Evolutionary conservation across 2,329 filamentous ascomycete species (phyloP).

Genomic region (Clarireedia monteithiana): DNA sequence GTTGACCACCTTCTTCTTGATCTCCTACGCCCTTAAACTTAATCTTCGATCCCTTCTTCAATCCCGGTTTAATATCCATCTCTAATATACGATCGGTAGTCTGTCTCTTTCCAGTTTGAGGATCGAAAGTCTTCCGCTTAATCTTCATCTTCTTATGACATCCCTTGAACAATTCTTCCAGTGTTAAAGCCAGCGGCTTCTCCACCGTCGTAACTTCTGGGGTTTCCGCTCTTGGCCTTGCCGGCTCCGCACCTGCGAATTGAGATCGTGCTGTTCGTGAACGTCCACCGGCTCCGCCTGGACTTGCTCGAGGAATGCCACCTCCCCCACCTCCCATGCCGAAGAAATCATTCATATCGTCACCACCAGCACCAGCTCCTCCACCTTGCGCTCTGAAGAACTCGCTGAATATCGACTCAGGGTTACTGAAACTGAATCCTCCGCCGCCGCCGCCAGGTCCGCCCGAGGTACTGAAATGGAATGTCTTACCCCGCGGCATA

Average conservation of each 20-base stretch:
- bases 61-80: conserved; percentile 88
- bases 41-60: conserved; percentile 97
- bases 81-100: conserved; percentile 86
- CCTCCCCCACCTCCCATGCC: conserved; percentile 2
- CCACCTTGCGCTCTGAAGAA: conserved; percentile 59
- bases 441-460: conserved; percentile 33
- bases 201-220: conserved; percentile 90
- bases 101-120: conserved; percentile 68
- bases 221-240: conserved; percentile 40
- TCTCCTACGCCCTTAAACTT: conserved; percentile 98
- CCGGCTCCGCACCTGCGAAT: conserved; percentile 30
- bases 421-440: conserved; percentile 77
- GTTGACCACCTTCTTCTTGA: conserved; percentile 90
- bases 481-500: conserved; percentile 43
- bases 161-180: conserved; percentile 86
- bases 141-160: conserved; percentile 97
- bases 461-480: conserved; percentile 43
- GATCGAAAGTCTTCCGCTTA: conserved; percentile 91
- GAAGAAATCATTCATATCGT: conserved; percentile 49
- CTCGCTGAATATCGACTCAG: conserved; percentile 77
- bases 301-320: conserved; percentile 29
- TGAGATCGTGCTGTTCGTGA: conserved; percentile 33
- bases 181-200: conserved; percentile 66
- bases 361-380: conserved; percentile 34
- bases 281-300: conserved; percentile 40